Percentiles rank a stretch among this genome's conserved stretches.
Conservation (phyloP, 441 rosid species). For the Gossypium armourianum region DNA sequence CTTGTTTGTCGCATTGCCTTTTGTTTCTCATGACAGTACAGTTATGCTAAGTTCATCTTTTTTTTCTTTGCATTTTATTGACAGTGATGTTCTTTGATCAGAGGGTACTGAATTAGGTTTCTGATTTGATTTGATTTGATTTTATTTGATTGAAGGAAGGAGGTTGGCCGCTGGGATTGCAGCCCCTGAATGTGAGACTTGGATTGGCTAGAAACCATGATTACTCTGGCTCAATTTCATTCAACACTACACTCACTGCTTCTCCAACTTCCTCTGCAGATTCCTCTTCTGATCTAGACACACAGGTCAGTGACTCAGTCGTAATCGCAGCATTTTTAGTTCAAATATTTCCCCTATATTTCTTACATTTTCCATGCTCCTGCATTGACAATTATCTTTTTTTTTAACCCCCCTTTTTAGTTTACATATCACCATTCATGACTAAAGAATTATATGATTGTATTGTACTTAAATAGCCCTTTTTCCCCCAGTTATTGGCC, state of each 20-base stretch:
- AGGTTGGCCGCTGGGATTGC: constrained; percentile 56
- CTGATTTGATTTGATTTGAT: not conserved
- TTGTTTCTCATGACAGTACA: not conserved
- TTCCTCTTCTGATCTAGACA: constrained; percentile 47
- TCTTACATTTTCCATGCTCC: not conserved
- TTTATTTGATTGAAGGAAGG: constrained; percentile 35
- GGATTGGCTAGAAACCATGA: constrained; percentile 28
- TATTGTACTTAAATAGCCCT: not conserved
- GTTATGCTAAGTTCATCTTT: not conserved
- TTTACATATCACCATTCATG: no score
- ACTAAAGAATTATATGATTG: no score
- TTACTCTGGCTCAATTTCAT: constrained; percentile 35
- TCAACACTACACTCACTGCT: constrained; percentile 36
- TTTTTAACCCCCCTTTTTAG: no score
- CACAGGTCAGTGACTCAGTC: constrained; percentile 31
- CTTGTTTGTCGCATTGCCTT: constrained; percentile 6
- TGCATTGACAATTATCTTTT: not conserved
- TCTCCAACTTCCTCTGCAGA: constrained; percentile 38
- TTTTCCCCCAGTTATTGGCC: not conserved
- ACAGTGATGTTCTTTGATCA: not conserved
- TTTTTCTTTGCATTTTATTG: constrained; percentile 3
- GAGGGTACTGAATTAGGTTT: not conserved
- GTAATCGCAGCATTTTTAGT: not conserved
- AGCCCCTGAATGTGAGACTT: constrained; percentile 39
- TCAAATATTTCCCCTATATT: not conserved